Conservation (phyloP, 1,284 basidiomycete genomes). For the Ceratorhiza oryzae-sativae region DNA sequence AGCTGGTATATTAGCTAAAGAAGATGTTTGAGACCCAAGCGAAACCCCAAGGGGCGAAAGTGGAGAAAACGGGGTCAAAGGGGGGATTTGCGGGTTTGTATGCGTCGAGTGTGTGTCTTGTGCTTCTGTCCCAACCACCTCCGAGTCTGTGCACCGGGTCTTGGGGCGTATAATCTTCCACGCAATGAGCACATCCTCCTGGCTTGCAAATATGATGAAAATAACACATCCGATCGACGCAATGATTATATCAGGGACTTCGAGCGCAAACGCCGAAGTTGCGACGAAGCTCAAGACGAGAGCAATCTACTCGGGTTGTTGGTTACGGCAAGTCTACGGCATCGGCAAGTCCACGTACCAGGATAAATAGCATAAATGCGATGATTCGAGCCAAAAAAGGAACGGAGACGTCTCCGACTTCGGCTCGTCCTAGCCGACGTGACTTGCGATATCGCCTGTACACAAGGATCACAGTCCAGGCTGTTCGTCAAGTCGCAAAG, state of each 20-base stretch:
- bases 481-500: not conserved
- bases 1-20: not conserved
- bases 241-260: slow-evolving; percentile 22
- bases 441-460: slow-evolving; percentile 16
- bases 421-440: slow-evolving; percentile 2
- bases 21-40: slow-evolving; percentile 5
- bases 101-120: not conserved
- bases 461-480: slow-evolving; percentile 11
- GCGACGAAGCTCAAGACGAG: slow-evolving; percentile 15
- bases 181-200: slow-evolving; percentile 9
- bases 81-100: not conserved
- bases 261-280: not conserved
- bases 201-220: slow-evolving; percentile 29
- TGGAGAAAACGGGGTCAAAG: slow-evolving; percentile 3
- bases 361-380: slow-evolving; percentile 7
- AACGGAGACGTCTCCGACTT: slow-evolving; percentile 25
- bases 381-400: slow-evolving; percentile 24
- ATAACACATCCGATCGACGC: slow-evolving; percentile 4
- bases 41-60: not conserved
- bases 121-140: not conserved
- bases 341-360: not conserved
- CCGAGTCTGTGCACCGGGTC: not conserved
- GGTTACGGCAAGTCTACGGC: not conserved
- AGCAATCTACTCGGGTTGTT: not conserved
- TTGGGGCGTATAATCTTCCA: slow-evolving; percentile 7